Base-by-base conservation (phyloP, 306 rosid species). In the Castanea mollissima region DNA sequence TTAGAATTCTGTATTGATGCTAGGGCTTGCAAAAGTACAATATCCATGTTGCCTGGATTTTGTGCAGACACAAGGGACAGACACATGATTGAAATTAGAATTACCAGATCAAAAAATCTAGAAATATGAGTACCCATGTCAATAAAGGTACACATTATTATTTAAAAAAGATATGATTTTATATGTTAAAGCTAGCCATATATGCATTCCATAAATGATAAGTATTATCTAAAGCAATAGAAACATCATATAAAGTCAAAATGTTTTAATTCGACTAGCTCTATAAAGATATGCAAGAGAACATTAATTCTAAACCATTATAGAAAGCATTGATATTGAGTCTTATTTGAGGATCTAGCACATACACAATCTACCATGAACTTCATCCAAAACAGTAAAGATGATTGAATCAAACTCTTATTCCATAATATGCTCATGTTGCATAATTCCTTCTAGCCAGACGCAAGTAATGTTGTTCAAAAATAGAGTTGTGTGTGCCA, bases 361-460 rank as follows among this genome's bases (percentile, higher is more conserved):
- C 20, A 73, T 52, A 52, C 31, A 76, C 41, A 16, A 51, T 76
- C 81, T 64, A 74, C 63, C 29, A 14, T 49, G 79, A 76, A 71
- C 78, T 57, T 74, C 71, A 63, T 12, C 68, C 23, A 46, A 62
- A 74, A 73, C 46, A 54, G 65, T 31, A 23, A 35, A 52, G 19
- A 75, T 34, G 44, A 78, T 75, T 18, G 35, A 35, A 71, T 75
- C 46, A 38, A 64, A 51, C 79, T 76, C 69, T 15, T 64, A 44
- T 5, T 44, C 18, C 31, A 70, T 44, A 44, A 23, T 15, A n/a
- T n/a, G n/a, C 31, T 3, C 62, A n/a, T 57, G 78, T 35, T 56
- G 74, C 72, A 69, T 62, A 35, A 70, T n/a, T 64, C 54, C 25
- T 78, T 23, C 60, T 59, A 67, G 69, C 59, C 9, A 20, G 65